Base-by-base conservation (phyloP, 805 yeast genomes). In the Metschnikowia kofuensis region DNA sequence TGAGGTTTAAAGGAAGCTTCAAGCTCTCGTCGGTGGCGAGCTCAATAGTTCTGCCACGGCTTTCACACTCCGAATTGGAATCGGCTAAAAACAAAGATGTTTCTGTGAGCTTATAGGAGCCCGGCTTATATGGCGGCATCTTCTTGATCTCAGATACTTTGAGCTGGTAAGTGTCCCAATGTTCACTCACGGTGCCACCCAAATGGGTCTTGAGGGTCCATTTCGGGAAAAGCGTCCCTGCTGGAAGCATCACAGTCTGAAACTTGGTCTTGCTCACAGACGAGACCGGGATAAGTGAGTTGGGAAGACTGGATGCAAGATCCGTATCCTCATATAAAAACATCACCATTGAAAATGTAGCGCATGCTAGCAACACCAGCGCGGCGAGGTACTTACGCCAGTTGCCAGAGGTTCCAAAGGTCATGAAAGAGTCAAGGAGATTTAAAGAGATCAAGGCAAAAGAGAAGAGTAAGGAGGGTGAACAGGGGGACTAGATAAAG, bases 241-340 rank as follows among this genome's bases (percentile, higher is more conserved):
- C 44, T 30, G 51, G 51, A n/a, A 48, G 40, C 12, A 48, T 42
- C 16, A 48, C 48, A 27, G 39, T 42, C 5, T 37, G 38, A 32
- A 42, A 35, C 31, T 42, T 38, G 29, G 47, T 39, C 29, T 36
- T 28, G 28, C 21, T 36, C 13, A 15, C 28, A 28, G 11, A 26
- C 5, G n/a, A 11, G 39, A 4, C 27, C 13, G 15, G 10, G 6
- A 10, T 21, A 12, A 21, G 28, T 7, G 27, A 12, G 12, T 14
- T 6, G 28, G 28, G 12, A 27, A 36, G 15, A 16, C 27, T 15
- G 10, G 12, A 11, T n/a, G 7, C 27, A 7, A 21, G n/a, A 16
- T 5, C 27, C 13, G 39, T 14, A n/a, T 40, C 42, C 16, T 31
- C 34, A 15, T 40, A 40, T 4, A 31, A 27, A 16, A 40, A 40